Percentiles rank a stretch among this genome's conserved stretches.
These are phyloP conservation scores for Pseudocercospora macadamiae DNA, from an alignment of 2,329 filamentous ascomycete genomes.

Conservation along the genomic window DNA sequence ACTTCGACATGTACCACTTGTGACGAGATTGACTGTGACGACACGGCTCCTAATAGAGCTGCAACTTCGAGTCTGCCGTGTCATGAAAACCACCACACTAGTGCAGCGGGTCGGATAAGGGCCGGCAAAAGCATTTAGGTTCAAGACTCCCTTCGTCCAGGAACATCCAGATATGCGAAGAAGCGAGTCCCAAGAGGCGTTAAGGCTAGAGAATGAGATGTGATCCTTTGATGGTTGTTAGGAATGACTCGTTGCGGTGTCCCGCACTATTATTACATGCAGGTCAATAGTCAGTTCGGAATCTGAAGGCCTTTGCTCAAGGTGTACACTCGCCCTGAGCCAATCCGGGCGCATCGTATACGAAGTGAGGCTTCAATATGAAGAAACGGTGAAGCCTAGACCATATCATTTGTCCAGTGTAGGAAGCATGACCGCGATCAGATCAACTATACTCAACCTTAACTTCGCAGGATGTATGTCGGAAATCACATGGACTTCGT, in stretches of 20 bases:
- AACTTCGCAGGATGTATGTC: background rate
- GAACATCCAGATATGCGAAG: background rate
- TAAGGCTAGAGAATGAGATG: background rate
- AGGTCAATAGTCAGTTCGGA: background rate
- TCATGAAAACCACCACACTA: constrained; percentile 7
- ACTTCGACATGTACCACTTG: background rate
- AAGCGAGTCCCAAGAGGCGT: background rate
- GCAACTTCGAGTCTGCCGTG: background rate
- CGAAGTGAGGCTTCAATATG: constrained; percentile 4
- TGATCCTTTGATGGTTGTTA: background rate
- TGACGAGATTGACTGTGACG: background rate
- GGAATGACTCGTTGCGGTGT: constrained; percentile 2
- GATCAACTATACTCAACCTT: background rate
- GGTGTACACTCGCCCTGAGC: background rate
- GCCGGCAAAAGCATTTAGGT: background rate
- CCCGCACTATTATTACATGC: background rate
- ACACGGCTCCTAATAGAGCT: background rate
- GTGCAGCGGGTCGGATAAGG: background rate
- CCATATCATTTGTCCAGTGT: constrained; percentile 2
- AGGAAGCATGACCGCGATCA: constrained; percentile 2
- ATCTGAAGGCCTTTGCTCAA: constrained; percentile 10
- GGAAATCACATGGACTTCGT: constrained; percentile 8
- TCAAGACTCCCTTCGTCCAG: background rate
- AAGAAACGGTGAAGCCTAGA: constrained; percentile 10
- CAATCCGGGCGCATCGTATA: background rate